These are phyloP conservation scores for Plasmodium sp. DNA, from an alignment of 169 alveolate species.

Conservation along the genomic window DNA sequence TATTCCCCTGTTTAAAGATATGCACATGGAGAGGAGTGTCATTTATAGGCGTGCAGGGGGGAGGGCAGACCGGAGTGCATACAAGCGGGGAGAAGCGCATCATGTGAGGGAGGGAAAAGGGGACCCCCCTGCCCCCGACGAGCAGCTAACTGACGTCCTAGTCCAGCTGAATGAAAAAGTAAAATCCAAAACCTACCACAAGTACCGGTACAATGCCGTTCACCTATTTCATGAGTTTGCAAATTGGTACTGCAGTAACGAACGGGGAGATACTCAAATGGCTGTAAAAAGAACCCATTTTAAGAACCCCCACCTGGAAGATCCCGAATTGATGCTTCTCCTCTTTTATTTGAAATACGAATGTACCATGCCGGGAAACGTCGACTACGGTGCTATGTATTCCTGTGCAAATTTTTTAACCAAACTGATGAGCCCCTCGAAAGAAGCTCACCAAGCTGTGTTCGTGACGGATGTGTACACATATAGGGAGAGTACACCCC, in stretches of 20 bases:
- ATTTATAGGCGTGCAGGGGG: background rate
- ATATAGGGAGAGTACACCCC: background rate
- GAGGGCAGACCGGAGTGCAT: no score
- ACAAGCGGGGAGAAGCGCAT: background rate
- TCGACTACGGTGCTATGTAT: conserved; percentile 6
- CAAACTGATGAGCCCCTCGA: background rate
- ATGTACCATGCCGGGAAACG: background rate
- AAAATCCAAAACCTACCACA: conserved; percentile 11
- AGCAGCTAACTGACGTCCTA: background rate
- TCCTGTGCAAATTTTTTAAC: background rate
- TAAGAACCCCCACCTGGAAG: conserved; percentile 6
- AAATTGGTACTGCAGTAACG: background rate
- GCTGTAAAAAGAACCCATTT: conserved; percentile 9
- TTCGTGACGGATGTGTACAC: conserved; percentile 14
- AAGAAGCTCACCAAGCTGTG: background rate
- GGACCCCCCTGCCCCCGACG: background rate
- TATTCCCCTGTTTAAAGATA: conserved; percentile 26
- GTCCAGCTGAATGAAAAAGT: background rate
- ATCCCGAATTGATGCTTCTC: conserved; percentile 15
- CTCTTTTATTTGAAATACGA: conserved; percentile 49
- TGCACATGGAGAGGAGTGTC: conserved; percentile 9
- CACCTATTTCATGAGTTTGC: conserved; percentile 18
- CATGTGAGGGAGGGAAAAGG: background rate
- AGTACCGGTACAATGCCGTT: conserved; percentile 17
- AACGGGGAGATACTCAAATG: background rate